Percentiles rank a stretch among this genome's conserved stretches.
Evolutionary conservation across 2,329 filamentous ascomycete genomes (phyloP).

Genomic region (Alternaria hordeiaustralica): DNA sequence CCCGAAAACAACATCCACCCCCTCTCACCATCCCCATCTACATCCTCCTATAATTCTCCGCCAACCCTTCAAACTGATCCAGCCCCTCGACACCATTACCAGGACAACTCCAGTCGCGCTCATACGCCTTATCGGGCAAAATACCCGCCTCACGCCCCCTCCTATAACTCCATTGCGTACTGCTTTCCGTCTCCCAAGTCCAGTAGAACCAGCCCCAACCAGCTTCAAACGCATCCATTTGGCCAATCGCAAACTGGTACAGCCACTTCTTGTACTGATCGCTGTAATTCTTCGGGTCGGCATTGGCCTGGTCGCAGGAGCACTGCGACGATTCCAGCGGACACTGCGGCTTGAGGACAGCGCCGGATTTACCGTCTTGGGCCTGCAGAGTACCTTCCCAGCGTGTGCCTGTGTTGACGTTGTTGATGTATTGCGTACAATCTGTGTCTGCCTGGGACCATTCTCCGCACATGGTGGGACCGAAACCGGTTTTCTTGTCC

Average conservation of each 20-base stretch:
- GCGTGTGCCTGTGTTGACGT: conserved; percentile 84
- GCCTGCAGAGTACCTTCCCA: conserved; percentile 89
- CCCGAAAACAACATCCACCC: neutral
- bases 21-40: neutral
- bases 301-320: conserved; percentile 77
- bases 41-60: conserved; percentile 50
- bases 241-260: conserved; percentile 88
- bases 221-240: conserved; percentile 93
- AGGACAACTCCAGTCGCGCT: conserved; percentile 53
- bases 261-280: conserved; percentile 83
- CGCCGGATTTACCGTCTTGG: conserved; percentile 62
- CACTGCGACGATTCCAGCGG: conserved; percentile 69
- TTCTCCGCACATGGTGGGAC: conserved; percentile 92
- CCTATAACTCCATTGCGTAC: conserved; percentile 92
- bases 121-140: conserved; percentile 65
- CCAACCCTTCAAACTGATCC: conserved; percentile 52
- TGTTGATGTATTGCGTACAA: conserved; percentile 85
- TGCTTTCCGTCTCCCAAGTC: conserved; percentile 92
- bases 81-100: conserved; percentile 33
- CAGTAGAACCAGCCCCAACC: conserved; percentile 99
- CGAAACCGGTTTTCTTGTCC: conserved; percentile 79
- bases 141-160: conserved; percentile 78
- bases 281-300: conserved; percentile 71
- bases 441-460: conserved; percentile 98
- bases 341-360: conserved; percentile 75